Evolutionary conservation across 2,329 filamentous ascomycete genomes (phyloP).

Genomic region (Aureobasidium sp.): DNA sequence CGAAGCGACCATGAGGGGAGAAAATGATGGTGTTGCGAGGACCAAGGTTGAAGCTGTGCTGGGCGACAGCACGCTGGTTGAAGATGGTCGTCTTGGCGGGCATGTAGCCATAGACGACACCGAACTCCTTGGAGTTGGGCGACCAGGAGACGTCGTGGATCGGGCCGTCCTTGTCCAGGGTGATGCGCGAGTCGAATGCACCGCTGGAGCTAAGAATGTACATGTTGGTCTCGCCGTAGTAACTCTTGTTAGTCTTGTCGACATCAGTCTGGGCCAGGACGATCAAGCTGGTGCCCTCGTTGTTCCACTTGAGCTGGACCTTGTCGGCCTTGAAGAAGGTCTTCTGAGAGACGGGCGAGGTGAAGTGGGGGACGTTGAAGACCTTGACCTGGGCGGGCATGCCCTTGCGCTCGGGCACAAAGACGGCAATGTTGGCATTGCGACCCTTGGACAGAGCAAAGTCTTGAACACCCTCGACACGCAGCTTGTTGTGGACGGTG

Average conservation of each 20-base stretch:
- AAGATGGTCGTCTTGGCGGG: slow-evolving; percentile 99
- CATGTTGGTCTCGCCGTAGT: slow-evolving; percentile 96
- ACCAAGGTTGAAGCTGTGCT: slow-evolving; percentile 75
- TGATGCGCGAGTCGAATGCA: slow-evolving; percentile 82
- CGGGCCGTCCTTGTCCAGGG: slow-evolving; percentile 91
- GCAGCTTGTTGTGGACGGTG: slow-evolving; percentile 91
- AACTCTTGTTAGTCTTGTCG: slow-evolving; percentile 97
- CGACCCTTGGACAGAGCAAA: slow-evolving; percentile 86
- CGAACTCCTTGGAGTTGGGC: slow-evolving; percentile 94
- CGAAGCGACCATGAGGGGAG: slow-evolving; percentile 86
- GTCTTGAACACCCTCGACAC: slow-evolving; percentile 79
- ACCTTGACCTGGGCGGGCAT: slow-evolving; percentile 91
- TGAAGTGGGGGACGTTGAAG: slow-evolving; percentile 85
- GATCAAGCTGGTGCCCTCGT: slow-evolving; percentile 78
- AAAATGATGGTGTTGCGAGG: slow-evolving; percentile 94
- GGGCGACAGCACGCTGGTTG: slow-evolving; percentile 74
- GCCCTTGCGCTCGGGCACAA: slow-evolving; percentile 93
- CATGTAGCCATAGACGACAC: slow-evolving; percentile 96
- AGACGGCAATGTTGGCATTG: slow-evolving; percentile 87
- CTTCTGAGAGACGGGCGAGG: slow-evolving; percentile 80
- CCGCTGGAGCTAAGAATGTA: slow-evolving; percentile 90
- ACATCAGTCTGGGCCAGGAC: slow-evolving; percentile 96
- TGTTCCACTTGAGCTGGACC: slow-evolving; percentile 97
- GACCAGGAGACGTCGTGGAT: slow-evolving; percentile 99
- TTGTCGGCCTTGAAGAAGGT: slow-evolving; percentile 99